These are phyloP conservation scores for Filosporella fistucella DNA, from an alignment of 495 filamentous ascomycete species.

Conservation along the genomic window DNA sequence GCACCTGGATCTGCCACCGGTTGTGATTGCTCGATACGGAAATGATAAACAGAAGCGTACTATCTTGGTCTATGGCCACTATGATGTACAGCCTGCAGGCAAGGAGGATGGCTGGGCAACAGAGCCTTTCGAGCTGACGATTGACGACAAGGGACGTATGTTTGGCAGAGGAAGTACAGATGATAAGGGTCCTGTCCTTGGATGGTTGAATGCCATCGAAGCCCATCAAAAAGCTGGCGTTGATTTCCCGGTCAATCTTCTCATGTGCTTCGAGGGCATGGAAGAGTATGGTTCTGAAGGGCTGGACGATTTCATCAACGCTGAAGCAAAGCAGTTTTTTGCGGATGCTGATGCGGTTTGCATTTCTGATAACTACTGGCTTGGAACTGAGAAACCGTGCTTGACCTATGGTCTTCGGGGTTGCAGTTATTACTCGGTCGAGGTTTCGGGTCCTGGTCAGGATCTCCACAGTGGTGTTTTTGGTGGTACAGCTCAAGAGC, in stretches of 20 bases:
- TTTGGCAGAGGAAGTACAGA: conserved; percentile 93
- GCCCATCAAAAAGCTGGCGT: conserved; percentile 92
- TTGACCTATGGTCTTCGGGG: conserved; percentile 97
- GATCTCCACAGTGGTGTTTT: conserved; percentile 97
- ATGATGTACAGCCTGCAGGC: conserved; percentile 95
- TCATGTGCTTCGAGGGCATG: conserved; percentile 99
- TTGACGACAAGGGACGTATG: conserved; percentile 90
- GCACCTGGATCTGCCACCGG: conserved; percentile 86
- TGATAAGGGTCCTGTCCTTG: conserved; percentile 96
- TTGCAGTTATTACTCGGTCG: conserved; percentile 92
- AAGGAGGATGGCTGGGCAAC: conserved; percentile 95
- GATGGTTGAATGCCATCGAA: conserved; percentile 97
- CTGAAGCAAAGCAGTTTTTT: conserved; percentile 87
- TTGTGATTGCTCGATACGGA: conserved; percentile 87
- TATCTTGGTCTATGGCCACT: conserved; percentile 96
- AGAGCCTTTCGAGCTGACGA: conserved; percentile 85
- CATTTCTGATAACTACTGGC: conserved; percentile 99
- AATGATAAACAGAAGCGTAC: conserved; percentile 87
- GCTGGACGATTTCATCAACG: conserved; percentile 87
- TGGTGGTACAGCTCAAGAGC: conserved; percentile 91
- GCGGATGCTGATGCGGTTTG: conserved; percentile 93
- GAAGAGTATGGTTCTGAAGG: conserved; percentile 98
- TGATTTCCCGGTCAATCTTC: conserved; percentile 93
- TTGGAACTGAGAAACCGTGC: conserved; percentile 96
- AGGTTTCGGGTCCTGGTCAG: conserved; percentile 81